Evolutionary conservation across 2,329 filamentous ascomycete species (phyloP).

Genomic region (Sarocladiaceae sp.): DNA sequence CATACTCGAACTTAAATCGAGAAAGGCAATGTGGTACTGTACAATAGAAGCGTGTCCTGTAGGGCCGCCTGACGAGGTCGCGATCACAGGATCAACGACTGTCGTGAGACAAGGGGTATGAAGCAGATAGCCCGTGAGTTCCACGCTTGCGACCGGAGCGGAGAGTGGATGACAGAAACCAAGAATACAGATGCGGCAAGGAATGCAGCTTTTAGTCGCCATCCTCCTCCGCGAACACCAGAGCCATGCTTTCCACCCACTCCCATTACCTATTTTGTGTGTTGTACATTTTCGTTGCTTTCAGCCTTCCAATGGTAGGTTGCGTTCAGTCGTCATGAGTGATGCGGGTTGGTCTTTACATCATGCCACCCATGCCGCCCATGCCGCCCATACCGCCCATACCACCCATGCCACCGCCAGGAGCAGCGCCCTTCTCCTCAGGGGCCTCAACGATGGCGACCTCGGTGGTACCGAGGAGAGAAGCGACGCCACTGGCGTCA

Average conservation of each 20-base stretch:
- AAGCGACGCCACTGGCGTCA: slow-evolving; percentile 93
- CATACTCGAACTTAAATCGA: slow-evolving; percentile 2
- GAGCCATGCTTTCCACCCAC: slow-evolving; percentile 32
- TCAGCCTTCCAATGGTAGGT: slow-evolving; percentile 16
- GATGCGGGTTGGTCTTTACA: slow-evolving; percentile 36
- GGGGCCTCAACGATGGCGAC: slow-evolving; percentile 94
- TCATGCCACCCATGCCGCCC: slow-evolving; percentile 57
- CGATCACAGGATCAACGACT: background rate
- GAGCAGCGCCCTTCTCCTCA: slow-evolving; percentile 76
- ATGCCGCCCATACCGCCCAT: slow-evolving; percentile 63
- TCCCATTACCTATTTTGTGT: slow-evolving; percentile 7
- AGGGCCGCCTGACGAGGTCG: background rate
- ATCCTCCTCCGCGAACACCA: slow-evolving; percentile 32
- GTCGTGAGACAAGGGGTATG: slow-evolving; percentile 5
- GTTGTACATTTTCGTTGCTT: slow-evolving; percentile 14
- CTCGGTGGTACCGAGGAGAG: slow-evolving; percentile 94
- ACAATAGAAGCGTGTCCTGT: background rate
- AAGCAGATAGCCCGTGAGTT: background rate
- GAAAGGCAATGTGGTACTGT: slow-evolving; percentile 9
- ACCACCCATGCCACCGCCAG: slow-evolving; percentile 55
- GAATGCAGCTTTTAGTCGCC: slow-evolving; percentile 4
- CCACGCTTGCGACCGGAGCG: background rate
- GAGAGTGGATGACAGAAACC: slow-evolving; percentile 7
- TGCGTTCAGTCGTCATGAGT: background rate
- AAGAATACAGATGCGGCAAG: slow-evolving; percentile 1